Conservation (phyloP, 495 filamentous ascomycete species). For the Penicillium canariense region DNA sequence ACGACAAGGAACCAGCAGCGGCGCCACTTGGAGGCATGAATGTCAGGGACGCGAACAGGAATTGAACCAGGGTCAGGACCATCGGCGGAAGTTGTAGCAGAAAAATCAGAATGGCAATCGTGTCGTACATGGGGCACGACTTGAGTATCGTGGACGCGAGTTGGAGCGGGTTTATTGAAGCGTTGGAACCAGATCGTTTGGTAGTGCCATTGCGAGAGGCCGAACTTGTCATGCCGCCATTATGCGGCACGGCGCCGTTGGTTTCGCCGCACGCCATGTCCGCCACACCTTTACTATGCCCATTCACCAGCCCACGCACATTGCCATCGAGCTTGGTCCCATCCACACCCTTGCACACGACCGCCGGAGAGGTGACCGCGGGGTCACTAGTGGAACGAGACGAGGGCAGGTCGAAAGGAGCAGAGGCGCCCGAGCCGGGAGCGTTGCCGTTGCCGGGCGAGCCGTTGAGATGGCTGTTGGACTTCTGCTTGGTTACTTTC, state of each 20-base stretch:
- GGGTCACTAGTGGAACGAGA: constrained; percentile 43
- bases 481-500: constrained; percentile 70
- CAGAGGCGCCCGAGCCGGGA: constrained; percentile 37
- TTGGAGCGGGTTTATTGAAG: constrained; percentile 63
- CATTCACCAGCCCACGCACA: constrained; percentile 39
- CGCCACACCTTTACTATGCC: constrained; percentile 37
- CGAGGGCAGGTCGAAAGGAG: constrained; percentile 46
- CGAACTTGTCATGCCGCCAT: constrained; percentile 32
- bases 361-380: constrained; percentile 37
- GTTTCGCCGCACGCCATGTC: constrained; percentile 42
- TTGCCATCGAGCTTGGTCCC: constrained; percentile 35
- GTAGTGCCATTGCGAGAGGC: constrained; percentile 42
- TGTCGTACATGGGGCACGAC: constrained; percentile 90
- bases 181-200: constrained; percentile 61
- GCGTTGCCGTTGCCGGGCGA: constrained; percentile 49
- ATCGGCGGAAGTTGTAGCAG: constrained; percentile 94
- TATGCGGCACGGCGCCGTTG: constrained; percentile 36
- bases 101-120: constrained; percentile 96
- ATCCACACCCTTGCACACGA: constrained; percentile 34
- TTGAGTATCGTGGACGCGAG: constrained; percentile 81
- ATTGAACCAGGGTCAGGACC: constrained; percentile 84
- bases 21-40: constrained; percentile 75
- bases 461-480: constrained; percentile 59
- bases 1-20: constrained; percentile 51
- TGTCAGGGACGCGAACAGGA: constrained; percentile 88